Evolutionary conservation across 495 filamentous ascomycete species (phyloP).

Genomic region (Hyaloscypha hepaticicola): DNA sequence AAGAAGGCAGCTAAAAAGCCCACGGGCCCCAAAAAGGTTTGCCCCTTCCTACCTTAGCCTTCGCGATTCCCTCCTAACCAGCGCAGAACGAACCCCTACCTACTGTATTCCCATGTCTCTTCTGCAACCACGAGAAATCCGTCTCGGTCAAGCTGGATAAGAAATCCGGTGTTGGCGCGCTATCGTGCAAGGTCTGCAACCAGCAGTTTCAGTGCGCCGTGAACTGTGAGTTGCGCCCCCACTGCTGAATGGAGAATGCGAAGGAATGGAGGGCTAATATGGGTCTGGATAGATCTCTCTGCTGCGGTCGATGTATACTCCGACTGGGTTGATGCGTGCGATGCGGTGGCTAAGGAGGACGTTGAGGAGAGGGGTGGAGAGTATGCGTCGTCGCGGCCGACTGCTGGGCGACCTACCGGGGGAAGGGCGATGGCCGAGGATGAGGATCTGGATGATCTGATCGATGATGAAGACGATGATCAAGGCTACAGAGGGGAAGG

Average conservation of each 20-base stretch:
- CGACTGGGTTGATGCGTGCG: constrained; percentile 97
- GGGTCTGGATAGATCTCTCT: constrained; percentile 52
- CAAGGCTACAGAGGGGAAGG: constrained; percentile 34
- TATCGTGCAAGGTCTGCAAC: constrained; percentile 90
- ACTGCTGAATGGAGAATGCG: neutral
- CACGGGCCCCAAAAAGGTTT: constrained; percentile 78
- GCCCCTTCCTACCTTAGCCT: neutral
- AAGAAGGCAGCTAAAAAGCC: constrained; percentile 91
- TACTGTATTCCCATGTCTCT: constrained; percentile 89
- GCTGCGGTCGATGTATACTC: constrained; percentile 92
- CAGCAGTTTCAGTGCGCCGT: constrained; percentile 90
- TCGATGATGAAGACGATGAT: constrained; percentile 29
- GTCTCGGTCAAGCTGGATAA: constrained; percentile 88
- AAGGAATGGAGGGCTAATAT: neutral
- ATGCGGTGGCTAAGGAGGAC: constrained; percentile 65
- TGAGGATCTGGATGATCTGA: constrained; percentile 37
- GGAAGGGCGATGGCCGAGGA: constrained; percentile 38
- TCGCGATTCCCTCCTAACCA: neutral
- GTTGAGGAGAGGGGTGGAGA: constrained; percentile 22
- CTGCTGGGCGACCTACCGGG: constrained; percentile 30
- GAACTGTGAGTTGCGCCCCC: constrained; percentile 64
- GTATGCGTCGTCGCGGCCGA: constrained; percentile 17
- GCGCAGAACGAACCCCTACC: constrained; percentile 79
- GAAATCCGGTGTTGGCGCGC: constrained; percentile 77
- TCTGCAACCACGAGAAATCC: constrained; percentile 95